These are phyloP conservation scores for Phaeosphaeriaceae sp. DNA, from an alignment of 2,329 filamentous ascomycete genomes.

Conservation along the genomic window DNA sequence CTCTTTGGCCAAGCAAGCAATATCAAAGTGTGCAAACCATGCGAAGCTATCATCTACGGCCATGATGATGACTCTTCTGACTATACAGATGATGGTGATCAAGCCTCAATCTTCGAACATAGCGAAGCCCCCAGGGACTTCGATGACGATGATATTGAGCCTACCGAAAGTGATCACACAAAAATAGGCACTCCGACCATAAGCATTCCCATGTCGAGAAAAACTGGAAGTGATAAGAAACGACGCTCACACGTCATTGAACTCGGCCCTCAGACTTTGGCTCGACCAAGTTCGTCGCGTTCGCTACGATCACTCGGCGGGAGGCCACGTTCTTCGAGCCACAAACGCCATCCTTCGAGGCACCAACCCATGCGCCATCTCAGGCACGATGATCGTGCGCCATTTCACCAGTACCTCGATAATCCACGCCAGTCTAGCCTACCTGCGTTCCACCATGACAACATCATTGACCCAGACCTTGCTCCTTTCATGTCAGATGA, in stretches of 20 bases:
- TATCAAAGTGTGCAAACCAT: conserved; percentile 90
- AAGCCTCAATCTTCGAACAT: conserved; percentile 60
- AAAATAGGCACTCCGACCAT: conserved; percentile 64
- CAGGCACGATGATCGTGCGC: conserved; percentile 82
- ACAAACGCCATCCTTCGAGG: conserved; percentile 86
- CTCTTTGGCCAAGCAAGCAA: conserved; percentile 86
- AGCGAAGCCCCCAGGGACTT: conserved; percentile 29
- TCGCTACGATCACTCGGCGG: conserved; percentile 78
- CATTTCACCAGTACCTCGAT: conserved; percentile 81
- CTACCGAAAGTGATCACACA: conserved; percentile 47
- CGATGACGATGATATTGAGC: conserved; percentile 32
- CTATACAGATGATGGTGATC: conserved; percentile 80
- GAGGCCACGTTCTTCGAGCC: conserved; percentile 76
- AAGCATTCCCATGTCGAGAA: conserved; percentile 69
- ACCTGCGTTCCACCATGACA: conserved; percentile 96
- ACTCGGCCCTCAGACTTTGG: conserved; percentile 76
- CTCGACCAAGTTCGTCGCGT: conserved; percentile 90
- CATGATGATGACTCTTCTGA: conserved; percentile 92
- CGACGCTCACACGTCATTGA: conserved; percentile 88
- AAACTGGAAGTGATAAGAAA: conserved; percentile 76
- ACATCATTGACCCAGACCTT: conserved; percentile 96
- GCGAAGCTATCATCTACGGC: conserved; percentile 87
- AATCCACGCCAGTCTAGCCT: conserved; percentile 71
- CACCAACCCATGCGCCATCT: conserved; percentile 81
- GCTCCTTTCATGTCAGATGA: conserved; percentile 95